A percentile compares a stretch with the other conserved stretches of the same genome.
phyloP scores from a whole-genome alignment of 257 asterid species.

The Datura wrightii region DNA sequence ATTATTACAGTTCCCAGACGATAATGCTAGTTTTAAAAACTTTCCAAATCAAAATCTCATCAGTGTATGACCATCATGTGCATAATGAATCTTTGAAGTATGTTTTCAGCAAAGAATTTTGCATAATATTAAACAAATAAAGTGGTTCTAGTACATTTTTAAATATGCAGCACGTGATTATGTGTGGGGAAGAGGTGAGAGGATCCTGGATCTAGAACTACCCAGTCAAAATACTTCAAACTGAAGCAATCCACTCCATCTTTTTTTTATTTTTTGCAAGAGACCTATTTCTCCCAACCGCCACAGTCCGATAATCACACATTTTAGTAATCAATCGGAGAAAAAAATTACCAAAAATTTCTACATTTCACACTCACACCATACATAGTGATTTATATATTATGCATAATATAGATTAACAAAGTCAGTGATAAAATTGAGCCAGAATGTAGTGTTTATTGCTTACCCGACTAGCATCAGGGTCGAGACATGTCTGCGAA shows the following conservation, averaged over 20 bases:
- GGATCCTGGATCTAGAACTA: constrained; percentile 34
- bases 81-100: neutral
- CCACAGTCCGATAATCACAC: constrained; percentile 12
- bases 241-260: constrained; percentile 24
- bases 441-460: neutral
- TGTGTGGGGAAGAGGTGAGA: constrained; percentile 15
- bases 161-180: neutral
- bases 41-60: neutral
- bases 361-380: neutral
- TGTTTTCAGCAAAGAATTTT: neutral
- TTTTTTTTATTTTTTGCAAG: neutral
- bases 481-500: constrained; percentile 92
- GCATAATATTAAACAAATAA: neutral
- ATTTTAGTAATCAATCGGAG: neutral
- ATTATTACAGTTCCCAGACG: neutral
- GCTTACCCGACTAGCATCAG: constrained; percentile 85
- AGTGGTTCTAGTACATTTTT: neutral
- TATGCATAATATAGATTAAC: neutral
- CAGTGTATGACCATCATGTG: neutral
- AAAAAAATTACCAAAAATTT: neutral
- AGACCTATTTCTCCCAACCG: neutral
- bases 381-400: neutral
- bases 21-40: neutral
- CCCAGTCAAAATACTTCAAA: neutral
- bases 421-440: neutral